Percentiles rank a stretch among this genome's conserved stretches.
phyloP scores from a whole-genome alignment of 2,329 filamentous ascomycete species.

The Colletotrichum brevisporum region DNA sequence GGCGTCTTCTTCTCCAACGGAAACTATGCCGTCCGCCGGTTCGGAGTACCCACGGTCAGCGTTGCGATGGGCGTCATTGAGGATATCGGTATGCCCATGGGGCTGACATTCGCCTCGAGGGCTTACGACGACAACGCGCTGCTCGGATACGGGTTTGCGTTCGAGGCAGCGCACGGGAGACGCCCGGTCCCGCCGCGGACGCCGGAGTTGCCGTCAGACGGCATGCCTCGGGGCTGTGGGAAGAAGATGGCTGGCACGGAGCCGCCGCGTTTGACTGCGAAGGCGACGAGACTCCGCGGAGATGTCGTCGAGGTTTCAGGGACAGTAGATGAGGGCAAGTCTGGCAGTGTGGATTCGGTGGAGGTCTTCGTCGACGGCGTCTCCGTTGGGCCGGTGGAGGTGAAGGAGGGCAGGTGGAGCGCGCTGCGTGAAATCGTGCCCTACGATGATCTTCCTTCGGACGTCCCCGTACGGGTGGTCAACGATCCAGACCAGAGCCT shows the following conservation, averaged over 20 bases:
- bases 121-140: conserved; percentile 47
- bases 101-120: conserved; percentile 45
- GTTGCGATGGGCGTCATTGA: conserved; percentile 47
- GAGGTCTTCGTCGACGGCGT: conserved; percentile 22
- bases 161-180: conserved; percentile 40
- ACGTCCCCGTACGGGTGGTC: conserved; percentile 2
- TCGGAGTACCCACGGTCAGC: conserved; percentile 47
- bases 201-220: conserved; percentile 5
- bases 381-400: not conserved
- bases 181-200: conserved; percentile 1
- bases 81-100: conserved; percentile 45
- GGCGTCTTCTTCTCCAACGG: conserved; percentile 38
- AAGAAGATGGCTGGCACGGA: not conserved
- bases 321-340: not conserved
- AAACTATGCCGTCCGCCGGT: conserved; percentile 44
- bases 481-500: conserved; percentile 8
- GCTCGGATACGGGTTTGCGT: conserved; percentile 44
- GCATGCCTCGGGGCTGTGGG: not conserved
- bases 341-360: not conserved
- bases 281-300: not conserved
- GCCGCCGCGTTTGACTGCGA: not conserved
- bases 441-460: not conserved
- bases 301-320: conserved; percentile 1
- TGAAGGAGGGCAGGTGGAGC: conserved; percentile 4
- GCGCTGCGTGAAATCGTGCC: not conserved